Evolutionary conservation across 2,329 filamentous ascomycete genomes (phyloP), one percentile per base, ranked within the genome.

Genomic region (Elsinoe arachidis): DNA sequence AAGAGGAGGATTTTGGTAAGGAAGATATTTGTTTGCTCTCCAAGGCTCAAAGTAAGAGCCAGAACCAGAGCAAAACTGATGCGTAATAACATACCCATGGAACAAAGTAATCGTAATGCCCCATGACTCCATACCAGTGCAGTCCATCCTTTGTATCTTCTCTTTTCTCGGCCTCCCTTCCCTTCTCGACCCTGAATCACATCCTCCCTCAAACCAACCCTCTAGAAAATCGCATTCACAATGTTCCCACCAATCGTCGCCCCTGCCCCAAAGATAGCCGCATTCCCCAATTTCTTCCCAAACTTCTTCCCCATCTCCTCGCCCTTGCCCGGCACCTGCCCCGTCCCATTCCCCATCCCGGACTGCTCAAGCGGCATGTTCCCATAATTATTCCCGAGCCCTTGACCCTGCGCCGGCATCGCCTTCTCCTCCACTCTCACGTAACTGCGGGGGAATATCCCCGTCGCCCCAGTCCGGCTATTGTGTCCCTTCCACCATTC

Each of bases 401-500:
- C 65, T 14, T 53, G 10, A 34, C 54, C 54, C 33, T 61, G 57
- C 57, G 60, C 65, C 61, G 74, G 65, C 55, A 70, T 63, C 70
- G 86, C 84, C 63, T 86, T 79, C 64, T 91, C 84, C 54, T 87
- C 74, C 54, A 88, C 77, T 61, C 77, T 79, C 52, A 95, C 91
- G 69, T 97, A 97, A 70, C 82, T 90, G 64, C 86, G 83, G n/a
- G 92, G 92, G 80, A 97, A 97, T 70, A 97, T 96, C 65, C 92
- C 92, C 74, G 95, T 89, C 63, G 82, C 76, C 57, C 86, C 86
- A 7, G 90, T 95, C 55, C 90, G 84, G 67, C 86, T 78, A 73
- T 95, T 96, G 65, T 82, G 83, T 64, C 92, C 92, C 78, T 90
- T 86, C 90, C 90, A 96, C 92, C 92, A 97, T 73, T 97, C 91